These are phyloP conservation scores for Populus pruinosa DNA, from an alignment of 345 rosid genomes.

Conservation along the genomic window DNA sequence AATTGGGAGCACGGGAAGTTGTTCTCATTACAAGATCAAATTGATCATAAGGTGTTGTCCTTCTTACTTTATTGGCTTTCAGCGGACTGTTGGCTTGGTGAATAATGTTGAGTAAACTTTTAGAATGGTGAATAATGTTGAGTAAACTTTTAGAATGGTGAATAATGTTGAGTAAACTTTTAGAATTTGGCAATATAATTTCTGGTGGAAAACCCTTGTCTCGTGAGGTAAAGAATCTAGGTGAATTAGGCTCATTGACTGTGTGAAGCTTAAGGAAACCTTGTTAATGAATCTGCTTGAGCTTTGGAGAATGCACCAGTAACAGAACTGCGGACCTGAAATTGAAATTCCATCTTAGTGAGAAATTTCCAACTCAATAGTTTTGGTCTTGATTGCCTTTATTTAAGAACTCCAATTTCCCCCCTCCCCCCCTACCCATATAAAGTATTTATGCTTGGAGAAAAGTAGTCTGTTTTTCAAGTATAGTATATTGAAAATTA, in stretches of 20 bases:
- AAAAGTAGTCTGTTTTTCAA: background rate
- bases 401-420: background rate
- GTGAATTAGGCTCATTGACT: background rate
- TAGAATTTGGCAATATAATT: background rate
- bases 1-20: slow-evolving; percentile 66
- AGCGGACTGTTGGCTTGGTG: background rate
- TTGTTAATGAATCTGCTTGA: background rate
- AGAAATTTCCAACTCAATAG: background rate
- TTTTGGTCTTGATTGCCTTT: background rate
- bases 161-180: background rate
- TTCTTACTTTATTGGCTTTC: background rate
- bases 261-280: background rate
- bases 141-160: background rate
- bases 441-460: background rate
- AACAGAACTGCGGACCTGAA: background rate
- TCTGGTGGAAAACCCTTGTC: background rate
- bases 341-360: background rate
- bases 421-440: background rate
- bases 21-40: slow-evolving; percentile 76
- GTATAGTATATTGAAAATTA: background rate
- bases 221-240: background rate
- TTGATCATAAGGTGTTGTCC: slow-evolving; percentile 65
- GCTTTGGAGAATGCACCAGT: background rate
- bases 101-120: background rate
- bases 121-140: too few species aligned